These are phyloP conservation scores for Tritrichomonas musculus DNA, from an alignment of 208 protist genomes.

Conservation along the genomic window DNA sequence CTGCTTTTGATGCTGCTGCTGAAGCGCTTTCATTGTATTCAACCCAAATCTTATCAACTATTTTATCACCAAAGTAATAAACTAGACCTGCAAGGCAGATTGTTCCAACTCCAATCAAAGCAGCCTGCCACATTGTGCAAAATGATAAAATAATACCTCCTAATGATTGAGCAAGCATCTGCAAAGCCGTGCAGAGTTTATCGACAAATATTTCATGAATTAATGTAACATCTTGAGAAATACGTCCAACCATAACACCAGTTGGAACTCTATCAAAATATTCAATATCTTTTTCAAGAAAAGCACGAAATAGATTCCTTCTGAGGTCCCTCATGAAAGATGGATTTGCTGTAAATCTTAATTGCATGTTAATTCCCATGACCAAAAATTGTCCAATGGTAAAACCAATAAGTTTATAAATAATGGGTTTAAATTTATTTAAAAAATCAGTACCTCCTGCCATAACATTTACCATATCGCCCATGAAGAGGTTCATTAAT, in stretches of 20 bases:
- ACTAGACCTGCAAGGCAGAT: no score
- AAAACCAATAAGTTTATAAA: neutral
- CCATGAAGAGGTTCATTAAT: neutral
- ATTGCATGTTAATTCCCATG: neutral
- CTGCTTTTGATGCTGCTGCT: neutral
- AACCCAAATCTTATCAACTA: neutral
- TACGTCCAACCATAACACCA: neutral
- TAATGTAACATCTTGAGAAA: conserved; percentile 14
- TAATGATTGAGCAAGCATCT: neutral
- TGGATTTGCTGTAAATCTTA: neutral
- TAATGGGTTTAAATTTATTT: no score
- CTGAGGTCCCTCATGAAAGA: neutral
- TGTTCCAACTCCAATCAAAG: no score
- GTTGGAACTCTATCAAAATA: neutral
- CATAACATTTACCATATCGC: neutral
- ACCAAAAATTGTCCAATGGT: neutral
- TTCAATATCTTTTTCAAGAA: no score
- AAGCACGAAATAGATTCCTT: neutral
- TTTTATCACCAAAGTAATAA: neutral
- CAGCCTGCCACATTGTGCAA: neutral
- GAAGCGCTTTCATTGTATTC: neutral
- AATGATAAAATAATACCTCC: neutral
- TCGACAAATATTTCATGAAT: neutral
- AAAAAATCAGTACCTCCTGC: neutral
- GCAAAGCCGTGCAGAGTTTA: neutral